These are phyloP conservation scores for Yamadazyma friedrichii DNA, from an alignment of 1,139 yeast species.

Conservation along the genomic window DNA sequence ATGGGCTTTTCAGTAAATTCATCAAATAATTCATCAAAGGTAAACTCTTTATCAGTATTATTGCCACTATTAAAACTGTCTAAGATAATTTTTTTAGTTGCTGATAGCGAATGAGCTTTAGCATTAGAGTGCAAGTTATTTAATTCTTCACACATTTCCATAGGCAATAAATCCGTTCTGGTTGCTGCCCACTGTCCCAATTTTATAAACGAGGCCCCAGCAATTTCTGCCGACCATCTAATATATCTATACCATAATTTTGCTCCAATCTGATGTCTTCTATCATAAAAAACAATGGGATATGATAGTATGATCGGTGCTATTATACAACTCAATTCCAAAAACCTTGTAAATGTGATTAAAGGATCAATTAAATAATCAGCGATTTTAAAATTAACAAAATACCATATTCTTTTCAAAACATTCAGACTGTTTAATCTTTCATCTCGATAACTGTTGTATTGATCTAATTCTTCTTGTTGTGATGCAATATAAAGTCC, in stretches of 20 bases:
- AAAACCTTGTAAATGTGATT: slow-evolving; percentile 62
- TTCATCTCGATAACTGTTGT: slow-evolving; percentile 20
- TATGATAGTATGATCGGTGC: slow-evolving; percentile 64
- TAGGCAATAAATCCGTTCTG: slow-evolving; percentile 90
- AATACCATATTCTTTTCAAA: slow-evolving; percentile 29
- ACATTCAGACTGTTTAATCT: slow-evolving; percentile 25
- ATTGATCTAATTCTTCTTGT: slow-evolving; percentile 40
- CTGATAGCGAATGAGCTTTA: slow-evolving; percentile 62
- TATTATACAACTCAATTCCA: slow-evolving; percentile 65
- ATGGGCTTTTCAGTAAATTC: slow-evolving; percentile 74
- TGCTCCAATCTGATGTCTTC: slow-evolving; percentile 54
- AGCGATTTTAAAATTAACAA: slow-evolving; percentile 38
- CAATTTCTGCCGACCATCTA: slow-evolving; percentile 70
- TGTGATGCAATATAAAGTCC: slow-evolving; percentile 66
- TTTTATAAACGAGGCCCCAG: slow-evolving; percentile 94
- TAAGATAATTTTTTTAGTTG: slow-evolving; percentile 59
- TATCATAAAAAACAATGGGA: slow-evolving; percentile 69
- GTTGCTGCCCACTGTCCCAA: slow-evolving; percentile 99
- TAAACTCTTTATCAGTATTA: slow-evolving; percentile 23
- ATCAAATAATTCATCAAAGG: slow-evolving; percentile 77
- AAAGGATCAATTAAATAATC: slow-evolving; percentile 69
- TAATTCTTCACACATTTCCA: slow-evolving; percentile 73
- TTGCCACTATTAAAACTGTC: slow-evolving; percentile 54
- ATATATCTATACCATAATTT: slow-evolving; percentile 68
- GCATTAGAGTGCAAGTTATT: slow-evolving; percentile 82